Conservation (phyloP, 257 asterid genomes). For the Penstemon barbatus region DNA sequence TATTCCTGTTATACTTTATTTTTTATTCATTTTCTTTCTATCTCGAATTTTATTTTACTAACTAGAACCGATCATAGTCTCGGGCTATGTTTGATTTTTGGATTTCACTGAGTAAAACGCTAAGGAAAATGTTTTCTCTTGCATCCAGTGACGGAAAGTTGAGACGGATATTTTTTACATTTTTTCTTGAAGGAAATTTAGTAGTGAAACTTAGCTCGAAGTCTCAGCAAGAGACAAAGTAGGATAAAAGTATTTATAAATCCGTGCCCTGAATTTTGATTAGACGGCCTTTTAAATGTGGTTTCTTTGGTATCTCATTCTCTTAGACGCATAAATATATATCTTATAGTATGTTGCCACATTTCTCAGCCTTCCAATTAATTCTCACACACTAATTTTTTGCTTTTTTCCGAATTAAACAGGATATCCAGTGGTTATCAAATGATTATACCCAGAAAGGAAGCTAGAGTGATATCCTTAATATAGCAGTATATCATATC, state of each 20-base stretch:
- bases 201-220: background rate
- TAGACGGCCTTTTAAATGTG: background rate
- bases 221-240: background rate
- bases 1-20: background rate
- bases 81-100: too few species aligned
- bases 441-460: constrained; percentile 27
- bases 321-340: background rate
- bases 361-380: background rate
- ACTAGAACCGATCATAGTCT: background rate
- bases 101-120: too few species aligned
- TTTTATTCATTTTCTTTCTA: background rate
- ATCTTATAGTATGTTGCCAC: background rate
- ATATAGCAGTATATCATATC: constrained; percentile 19
- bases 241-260: background rate
- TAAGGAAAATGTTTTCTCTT: background rate
- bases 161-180: background rate
- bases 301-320: background rate
- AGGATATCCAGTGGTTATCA: constrained; percentile 48
- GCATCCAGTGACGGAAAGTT: background rate
- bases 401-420: constrained; percentile 14
- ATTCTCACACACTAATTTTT: constrained; percentile 13
- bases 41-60: background rate
- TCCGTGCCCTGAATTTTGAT: background rate
- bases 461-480: constrained; percentile 24
- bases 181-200: background rate